These are phyloP conservation scores for Vachellia collinsii DNA, from an alignment of 306 rosid species.

Conservation along the genomic window DNA sequence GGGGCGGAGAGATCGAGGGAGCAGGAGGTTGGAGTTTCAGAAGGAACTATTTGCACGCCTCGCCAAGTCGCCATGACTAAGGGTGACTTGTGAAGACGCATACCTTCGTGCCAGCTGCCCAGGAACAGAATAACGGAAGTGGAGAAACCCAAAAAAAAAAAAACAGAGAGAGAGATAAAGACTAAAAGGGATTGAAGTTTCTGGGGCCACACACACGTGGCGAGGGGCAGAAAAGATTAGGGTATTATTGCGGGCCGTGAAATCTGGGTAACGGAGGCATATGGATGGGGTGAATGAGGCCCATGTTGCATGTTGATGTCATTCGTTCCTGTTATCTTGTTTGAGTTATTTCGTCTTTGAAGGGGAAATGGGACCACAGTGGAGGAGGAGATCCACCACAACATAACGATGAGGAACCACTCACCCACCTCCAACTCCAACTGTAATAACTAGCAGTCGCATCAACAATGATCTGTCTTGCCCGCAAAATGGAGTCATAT, in stretches of 20 bases:
- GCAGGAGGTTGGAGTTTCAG: slow-evolving; percentile 44
- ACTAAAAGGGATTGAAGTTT: neutral
- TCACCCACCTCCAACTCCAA: neutral
- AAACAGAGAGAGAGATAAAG: no score
- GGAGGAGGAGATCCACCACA: neutral
- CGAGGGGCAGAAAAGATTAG: neutral
- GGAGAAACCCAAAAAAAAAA: no score
- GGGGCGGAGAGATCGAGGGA: slow-evolving; percentile 50
- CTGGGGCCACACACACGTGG: neutral
- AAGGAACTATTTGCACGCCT: neutral
- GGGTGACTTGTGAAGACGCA: neutral
- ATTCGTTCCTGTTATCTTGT: neutral
- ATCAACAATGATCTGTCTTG: neutral
- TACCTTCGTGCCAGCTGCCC: neutral
- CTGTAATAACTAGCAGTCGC: neutral
- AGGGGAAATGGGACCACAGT: neutral
- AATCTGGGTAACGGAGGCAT: neutral
- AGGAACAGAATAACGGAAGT: neutral
- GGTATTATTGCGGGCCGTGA: neutral
- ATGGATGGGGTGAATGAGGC: slow-evolving; percentile 29
- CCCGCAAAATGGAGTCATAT: neutral
- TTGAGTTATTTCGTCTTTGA: neutral
- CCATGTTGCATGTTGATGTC: slow-evolving; percentile 1
- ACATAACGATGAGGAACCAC: neutral
- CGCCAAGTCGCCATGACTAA: neutral